Evolutionary conservation across 2,329 filamentous ascomycete species (phyloP).

Genomic region (Bipolaris gigantea): DNA sequence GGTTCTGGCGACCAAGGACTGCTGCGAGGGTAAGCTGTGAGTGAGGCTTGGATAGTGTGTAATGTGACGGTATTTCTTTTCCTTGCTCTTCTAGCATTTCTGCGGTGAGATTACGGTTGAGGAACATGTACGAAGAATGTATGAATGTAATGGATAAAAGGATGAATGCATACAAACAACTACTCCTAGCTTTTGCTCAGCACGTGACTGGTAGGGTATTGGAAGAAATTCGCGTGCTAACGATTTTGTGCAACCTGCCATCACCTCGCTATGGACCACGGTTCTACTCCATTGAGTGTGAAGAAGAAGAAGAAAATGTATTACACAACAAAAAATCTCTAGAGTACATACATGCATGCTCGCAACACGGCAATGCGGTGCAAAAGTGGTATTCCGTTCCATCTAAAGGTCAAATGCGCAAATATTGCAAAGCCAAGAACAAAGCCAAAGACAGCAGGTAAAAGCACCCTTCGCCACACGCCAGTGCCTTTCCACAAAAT

Average conservation of each 20-base stretch:
- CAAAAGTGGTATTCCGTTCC: background rate
- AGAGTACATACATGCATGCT: background rate
- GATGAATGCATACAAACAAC: too few relatives aligned
- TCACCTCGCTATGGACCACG: too few relatives aligned
- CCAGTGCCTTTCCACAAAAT: slow-evolving; percentile 9
- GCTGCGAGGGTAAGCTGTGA: slow-evolving; percentile 27
- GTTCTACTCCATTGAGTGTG: too few relatives aligned
- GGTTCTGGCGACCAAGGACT: slow-evolving; percentile 35
- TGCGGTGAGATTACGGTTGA: too few relatives aligned
- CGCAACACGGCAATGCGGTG: background rate
- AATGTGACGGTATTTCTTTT: background rate
- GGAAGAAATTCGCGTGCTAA: too few relatives aligned
- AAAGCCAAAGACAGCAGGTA: background rate
- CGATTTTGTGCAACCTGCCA: too few relatives aligned
- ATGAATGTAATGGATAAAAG: too few relatives aligned
- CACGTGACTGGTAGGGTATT: too few relatives aligned
- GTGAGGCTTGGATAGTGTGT: background rate
- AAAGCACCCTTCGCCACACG: background rate
- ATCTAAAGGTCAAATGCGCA: too few relatives aligned
- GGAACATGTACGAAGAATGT: too few relatives aligned
- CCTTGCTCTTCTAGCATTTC: background rate
- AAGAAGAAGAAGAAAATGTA: too few relatives aligned
- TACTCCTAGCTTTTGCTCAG: too few relatives aligned
- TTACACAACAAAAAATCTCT: background rate
- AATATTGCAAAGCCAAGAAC: background rate